Evolutionary conservation across 2,329 filamentous ascomycete genomes (phyloP).

Genomic region (Botrytis squamosa): DNA sequence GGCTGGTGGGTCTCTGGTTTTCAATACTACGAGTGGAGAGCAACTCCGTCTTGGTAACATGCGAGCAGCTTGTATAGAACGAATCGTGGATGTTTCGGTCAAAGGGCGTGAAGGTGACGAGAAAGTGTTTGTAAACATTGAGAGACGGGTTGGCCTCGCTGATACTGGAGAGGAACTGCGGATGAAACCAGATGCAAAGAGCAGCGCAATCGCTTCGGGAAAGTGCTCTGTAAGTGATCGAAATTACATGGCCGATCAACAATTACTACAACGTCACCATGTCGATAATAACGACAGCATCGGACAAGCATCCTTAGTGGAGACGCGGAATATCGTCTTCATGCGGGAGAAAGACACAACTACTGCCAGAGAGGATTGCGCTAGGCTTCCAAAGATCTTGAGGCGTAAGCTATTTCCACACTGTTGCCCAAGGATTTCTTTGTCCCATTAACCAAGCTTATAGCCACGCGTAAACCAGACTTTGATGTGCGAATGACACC

Average conservation of each 20-base stretch:
- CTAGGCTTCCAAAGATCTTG: slow-evolving; percentile 28
- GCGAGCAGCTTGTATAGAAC: slow-evolving; percentile 46
- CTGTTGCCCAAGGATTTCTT: slow-evolving; percentile 14
- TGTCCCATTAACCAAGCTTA: slow-evolving; percentile 9
- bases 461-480: slow-evolving; percentile 42
- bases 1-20: slow-evolving; percentile 74
- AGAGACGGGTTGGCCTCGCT: slow-evolving; percentile 32
- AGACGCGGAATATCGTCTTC: slow-evolving; percentile 63
- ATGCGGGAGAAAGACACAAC: slow-evolving; percentile 46
- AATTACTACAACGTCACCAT: slow-evolving; percentile 7
- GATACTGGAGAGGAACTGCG: slow-evolving; percentile 30
- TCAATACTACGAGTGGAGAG: slow-evolving; percentile 40
- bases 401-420: slow-evolving; percentile 30
- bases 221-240: background rate
- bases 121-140: slow-evolving; percentile 38
- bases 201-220: background rate
- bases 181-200: slow-evolving; percentile 27
- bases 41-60: slow-evolving; percentile 39
- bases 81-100: slow-evolving; percentile 45
- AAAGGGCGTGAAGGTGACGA: slow-evolving; percentile 34
- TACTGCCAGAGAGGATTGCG: slow-evolving; percentile 25
- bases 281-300: slow-evolving; percentile 3
- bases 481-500: slow-evolving; percentile 63
- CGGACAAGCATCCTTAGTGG: slow-evolving; percentile 45
- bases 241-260: slow-evolving; percentile 5